Evolutionary conservation across 164 flowering plant species (phyloP), one percentile per base, ranked within the genome.

Genomic region (Piper longum): DNA sequence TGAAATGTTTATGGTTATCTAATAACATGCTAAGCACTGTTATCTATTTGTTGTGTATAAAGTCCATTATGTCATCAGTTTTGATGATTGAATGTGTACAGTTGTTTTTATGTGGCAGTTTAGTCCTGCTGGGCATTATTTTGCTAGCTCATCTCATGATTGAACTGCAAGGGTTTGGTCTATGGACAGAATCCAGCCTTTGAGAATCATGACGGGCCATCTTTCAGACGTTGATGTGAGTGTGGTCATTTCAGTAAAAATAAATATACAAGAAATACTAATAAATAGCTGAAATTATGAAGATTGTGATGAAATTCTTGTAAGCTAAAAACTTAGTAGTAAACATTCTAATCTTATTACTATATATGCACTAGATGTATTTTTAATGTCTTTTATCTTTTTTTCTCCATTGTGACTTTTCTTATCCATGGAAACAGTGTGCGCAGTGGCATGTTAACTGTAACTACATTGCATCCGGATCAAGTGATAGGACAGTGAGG

Each of bases 181-280:
- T 43, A 81, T 95, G 95, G 98, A 95, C 72, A 84, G 96, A 74
- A 80, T 95, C 70, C 95, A 86, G 64, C 99, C 99, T 67, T 62
- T 95, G 48, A 80, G 98, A 60, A 89, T 95, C 74, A 74, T 89
- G 88, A 98, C 98, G 41, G 99, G 99, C 18, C 99, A 95, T 74
- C 73, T 95, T 66, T 95, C 99, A 72, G 99, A 95, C 81, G 98
- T 95, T 54, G 99, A 95, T 83, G 99, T 93, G 71, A 83, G 97
- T 72, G 16, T 60, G 56, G 55, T 54, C 19, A 36, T 26, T 26
- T 26, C 2, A 26, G 36, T 26, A 0, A 26, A 26, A 26, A 26
- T 26, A 26, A 26, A 26, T 26, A 26, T 26, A 26, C 36, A 26
- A 2, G 36, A 26, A 26, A 0, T 26, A 26, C 36, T 0, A 26